Evolutionary conservation across 768 basidiomycete genomes (phyloP).

Genomic region (Amanita pallidorosea): DNA sequence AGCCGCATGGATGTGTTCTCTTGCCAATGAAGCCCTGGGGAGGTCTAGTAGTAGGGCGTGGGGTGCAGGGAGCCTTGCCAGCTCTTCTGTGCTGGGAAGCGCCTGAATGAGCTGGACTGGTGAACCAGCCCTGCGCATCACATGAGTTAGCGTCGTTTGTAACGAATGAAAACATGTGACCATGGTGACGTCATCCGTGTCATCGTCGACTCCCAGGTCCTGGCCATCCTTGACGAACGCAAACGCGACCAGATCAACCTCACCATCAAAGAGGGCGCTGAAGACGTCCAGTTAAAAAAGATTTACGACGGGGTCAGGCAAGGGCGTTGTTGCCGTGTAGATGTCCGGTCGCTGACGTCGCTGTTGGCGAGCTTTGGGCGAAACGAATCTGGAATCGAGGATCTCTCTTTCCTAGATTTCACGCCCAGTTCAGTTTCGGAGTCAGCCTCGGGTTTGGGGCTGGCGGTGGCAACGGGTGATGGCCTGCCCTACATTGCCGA

Average conservation of each 20-base stretch:
- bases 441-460: slow-evolving; percentile 11
- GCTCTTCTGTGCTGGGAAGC: too few species aligned
- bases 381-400: slow-evolving; percentile 38
- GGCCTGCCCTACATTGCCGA: slow-evolving; percentile 48
- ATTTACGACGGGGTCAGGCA: slow-evolving; percentile 32
- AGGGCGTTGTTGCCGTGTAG: slow-evolving; percentile 48
- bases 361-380: slow-evolving; percentile 31
- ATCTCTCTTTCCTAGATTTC: slow-evolving; percentile 24
- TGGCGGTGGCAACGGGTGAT: slow-evolving; percentile 45
- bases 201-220: slow-evolving; percentile 56
- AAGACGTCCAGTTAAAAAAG: slow-evolving; percentile 22
- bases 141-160: too few species aligned
- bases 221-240: slow-evolving; percentile 39
- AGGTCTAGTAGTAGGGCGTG: too few species aligned
- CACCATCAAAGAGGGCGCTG: slow-evolving; percentile 34
- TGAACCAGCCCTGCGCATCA: too few species aligned
- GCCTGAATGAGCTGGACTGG: too few species aligned
- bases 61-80: too few species aligned
- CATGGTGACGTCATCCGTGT: too few species aligned
- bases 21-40: too few species aligned
- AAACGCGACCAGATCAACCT: slow-evolving; percentile 40
- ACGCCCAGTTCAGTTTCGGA: not conserved
- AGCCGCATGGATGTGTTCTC: too few species aligned
- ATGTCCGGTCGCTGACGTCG: slow-evolving; percentile 30
- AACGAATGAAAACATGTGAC: too few species aligned